Conservation (phyloP, 305 asterid species). For the Ruellia speciosa region DNA sequence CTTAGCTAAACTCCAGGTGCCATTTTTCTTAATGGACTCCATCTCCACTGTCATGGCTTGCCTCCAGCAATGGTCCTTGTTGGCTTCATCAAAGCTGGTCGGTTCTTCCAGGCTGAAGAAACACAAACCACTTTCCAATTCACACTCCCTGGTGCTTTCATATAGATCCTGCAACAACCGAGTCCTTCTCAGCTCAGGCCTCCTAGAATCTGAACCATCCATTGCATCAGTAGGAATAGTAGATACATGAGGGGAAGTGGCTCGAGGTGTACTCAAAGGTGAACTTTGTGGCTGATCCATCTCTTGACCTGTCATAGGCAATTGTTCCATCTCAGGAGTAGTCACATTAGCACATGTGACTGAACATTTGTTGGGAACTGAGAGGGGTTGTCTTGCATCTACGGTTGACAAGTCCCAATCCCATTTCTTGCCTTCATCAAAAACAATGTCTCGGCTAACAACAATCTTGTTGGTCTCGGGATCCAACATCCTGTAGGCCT, state of each 20-base stretch:
- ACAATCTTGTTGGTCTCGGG: background rate
- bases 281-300: too few species aligned
- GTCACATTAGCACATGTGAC: too few species aligned
- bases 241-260: too few species aligned
- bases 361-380: too few species aligned
- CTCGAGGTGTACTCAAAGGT: too few species aligned
- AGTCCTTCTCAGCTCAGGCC: too few species aligned
- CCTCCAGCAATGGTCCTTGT: background rate
- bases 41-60: background rate
- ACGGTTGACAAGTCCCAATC: background rate
- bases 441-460: background rate
- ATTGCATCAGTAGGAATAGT: too few species aligned
- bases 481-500: background rate
- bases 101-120: background rate
- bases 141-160: background rate
- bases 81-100: background rate
- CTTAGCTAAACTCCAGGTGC: background rate
- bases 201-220: too few species aligned
- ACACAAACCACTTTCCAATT: background rate
- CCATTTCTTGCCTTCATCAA: background rate
- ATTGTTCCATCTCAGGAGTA: too few species aligned
- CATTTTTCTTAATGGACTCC: background rate
- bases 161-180: too few species aligned
- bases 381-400: background rate
- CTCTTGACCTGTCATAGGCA: too few species aligned